Evolutionary conservation across 176 grass and related monocot genomes (phyloP).

Genomic region (Oryza glaberrima): DNA sequence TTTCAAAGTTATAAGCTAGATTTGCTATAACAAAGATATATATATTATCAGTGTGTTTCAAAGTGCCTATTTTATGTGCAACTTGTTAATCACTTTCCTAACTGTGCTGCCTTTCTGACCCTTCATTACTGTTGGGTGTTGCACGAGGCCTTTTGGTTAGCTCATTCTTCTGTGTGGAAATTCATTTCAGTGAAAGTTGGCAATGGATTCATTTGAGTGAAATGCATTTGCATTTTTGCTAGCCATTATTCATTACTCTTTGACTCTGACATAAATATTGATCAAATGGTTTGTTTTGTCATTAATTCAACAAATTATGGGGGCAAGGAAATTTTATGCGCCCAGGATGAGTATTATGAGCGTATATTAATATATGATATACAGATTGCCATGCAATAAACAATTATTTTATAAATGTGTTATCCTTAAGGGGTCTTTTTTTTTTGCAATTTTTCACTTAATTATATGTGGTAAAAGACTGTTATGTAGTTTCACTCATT

Average conservation of each 20-base stretch:
- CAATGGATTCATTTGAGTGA: not conserved
- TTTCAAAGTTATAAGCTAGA: slow-evolving; percentile 14
- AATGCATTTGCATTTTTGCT: not conserved
- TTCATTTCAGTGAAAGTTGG: not conserved
- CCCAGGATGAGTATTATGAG: slow-evolving; percentile 1
- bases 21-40: not conserved
- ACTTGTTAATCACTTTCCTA: not conserved
- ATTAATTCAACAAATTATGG: slow-evolving; percentile 18
- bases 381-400: slow-evolving; percentile 17
- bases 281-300: not conserved
- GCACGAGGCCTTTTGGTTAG: not conserved
- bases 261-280: slow-evolving; percentile 27
- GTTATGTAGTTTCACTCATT: not conserved
- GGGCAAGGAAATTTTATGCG: not conserved
- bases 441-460: slow-evolving; percentile 25
- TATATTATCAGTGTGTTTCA: not conserved
- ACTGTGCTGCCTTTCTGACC: not conserved
- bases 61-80: slow-evolving; percentile 29
- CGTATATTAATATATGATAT: slow-evolving; percentile 1
- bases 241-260: not conserved
- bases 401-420: slow-evolving; percentile 18
- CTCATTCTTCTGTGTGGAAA: not conserved
- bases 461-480: slow-evolving; percentile 11
- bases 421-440: slow-evolving; percentile 11
- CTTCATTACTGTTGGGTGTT: not conserved